Base-by-base conservation (phyloP, 1,139 yeast species). In the Yamadazyma epiphylla region DNA sequence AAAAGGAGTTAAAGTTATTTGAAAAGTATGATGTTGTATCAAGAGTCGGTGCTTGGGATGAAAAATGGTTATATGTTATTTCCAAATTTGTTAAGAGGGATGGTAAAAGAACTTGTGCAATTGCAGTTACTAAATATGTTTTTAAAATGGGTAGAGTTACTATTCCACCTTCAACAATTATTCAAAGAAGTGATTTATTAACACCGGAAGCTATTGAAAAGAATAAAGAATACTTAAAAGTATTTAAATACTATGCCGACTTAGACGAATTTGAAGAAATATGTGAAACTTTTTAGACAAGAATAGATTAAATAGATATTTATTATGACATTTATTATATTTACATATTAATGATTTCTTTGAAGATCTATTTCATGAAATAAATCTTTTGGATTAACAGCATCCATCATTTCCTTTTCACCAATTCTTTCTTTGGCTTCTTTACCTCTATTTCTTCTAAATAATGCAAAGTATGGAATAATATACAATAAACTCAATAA, bases 41-140 rank as follows among this genome's bases (percentile, higher is more conserved):
- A 2, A 64, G 77, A 31, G 67, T 89, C 17, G 56, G 84, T 10
- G 85, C 94, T 7, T 88, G 96, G 96, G 94, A 86, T 55, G 64
- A 72, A 22, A 88, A 88, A 55, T 87, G 96, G 96, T 48, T 89
- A 11, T 87, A 77, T 51, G 74, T 85, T 11, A 45, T 84, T 28
- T 75, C 85, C 19, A 70, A 76, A 45, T 84, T 86, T 46, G 70
- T 70, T 29, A 11, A 62, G 60, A 15, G 45, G 44, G 24, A 45
- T 35, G 24, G 58, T 57, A 23, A 68, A 61, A 63, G 64, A 29
- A 46, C 76, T 13, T 70, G 78, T 33, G 81, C 89, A 1, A 60
- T 79, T 21, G 78, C 83, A 1, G 52, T 88, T 22, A 81, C 95
- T 7, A 86, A 83, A 55, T 83, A 87, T 44, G 94, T 88, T 2